Percentiles rank a stretch among this genome's conserved stretches.
phyloP scores from a whole-genome alignment of 805 yeast genomes.

The Ogataea nonfermentans region DNA sequence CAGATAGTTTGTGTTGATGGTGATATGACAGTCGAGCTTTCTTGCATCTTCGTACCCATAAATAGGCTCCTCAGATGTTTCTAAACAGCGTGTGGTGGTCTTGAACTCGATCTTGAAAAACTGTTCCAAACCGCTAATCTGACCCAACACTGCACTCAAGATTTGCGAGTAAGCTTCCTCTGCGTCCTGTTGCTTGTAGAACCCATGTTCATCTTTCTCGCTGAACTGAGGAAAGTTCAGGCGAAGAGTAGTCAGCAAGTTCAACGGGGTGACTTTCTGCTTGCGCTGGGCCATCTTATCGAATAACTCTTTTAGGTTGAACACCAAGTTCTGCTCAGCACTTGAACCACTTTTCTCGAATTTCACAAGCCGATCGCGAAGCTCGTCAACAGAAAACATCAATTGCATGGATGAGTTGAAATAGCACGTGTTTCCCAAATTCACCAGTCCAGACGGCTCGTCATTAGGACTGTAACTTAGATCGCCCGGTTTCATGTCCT shows the following conservation, averaged over 20 bases:
- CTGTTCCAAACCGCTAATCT: slow-evolving; percentile 51
- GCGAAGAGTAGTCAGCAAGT: slow-evolving; percentile 65
- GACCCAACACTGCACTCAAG: slow-evolving; percentile 48
- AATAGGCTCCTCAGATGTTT: slow-evolving; percentile 43
- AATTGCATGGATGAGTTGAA: slow-evolving; percentile 69
- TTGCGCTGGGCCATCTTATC: slow-evolving; percentile 41
- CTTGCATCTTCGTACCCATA: slow-evolving; percentile 54
- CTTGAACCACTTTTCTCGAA: slow-evolving; percentile 21
- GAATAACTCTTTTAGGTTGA: slow-evolving; percentile 43
- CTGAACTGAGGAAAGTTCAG: slow-evolving; percentile 82
- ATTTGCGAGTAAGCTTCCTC: slow-evolving; percentile 92
- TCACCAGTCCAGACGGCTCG: slow-evolving; percentile 65
- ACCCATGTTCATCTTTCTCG: slow-evolving; percentile 69
- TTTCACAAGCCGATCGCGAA: slow-evolving; percentile 34
- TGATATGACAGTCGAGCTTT: slow-evolving; percentile 88
- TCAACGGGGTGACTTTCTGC: slow-evolving; percentile 58
- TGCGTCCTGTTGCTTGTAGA: slow-evolving; percentile 94
- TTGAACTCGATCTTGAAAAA: slow-evolving; percentile 66
- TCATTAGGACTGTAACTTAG: slow-evolving; percentile 22
- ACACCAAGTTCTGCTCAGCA: slow-evolving; percentile 29
- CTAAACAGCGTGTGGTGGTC: slow-evolving; percentile 59
- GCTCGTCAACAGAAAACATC: slow-evolving; percentile 44
- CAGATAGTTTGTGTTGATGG: slow-evolving; percentile 79
- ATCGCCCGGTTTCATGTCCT: slow-evolving; percentile 48
- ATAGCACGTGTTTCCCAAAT: slow-evolving; percentile 77